Percentiles rank a stretch among this genome's conserved stretches.
These are phyloP conservation scores for Tieghemostelium lacteum DNA, from an alignment of 78 protist genomes.

Conservation along the genomic window DNA sequence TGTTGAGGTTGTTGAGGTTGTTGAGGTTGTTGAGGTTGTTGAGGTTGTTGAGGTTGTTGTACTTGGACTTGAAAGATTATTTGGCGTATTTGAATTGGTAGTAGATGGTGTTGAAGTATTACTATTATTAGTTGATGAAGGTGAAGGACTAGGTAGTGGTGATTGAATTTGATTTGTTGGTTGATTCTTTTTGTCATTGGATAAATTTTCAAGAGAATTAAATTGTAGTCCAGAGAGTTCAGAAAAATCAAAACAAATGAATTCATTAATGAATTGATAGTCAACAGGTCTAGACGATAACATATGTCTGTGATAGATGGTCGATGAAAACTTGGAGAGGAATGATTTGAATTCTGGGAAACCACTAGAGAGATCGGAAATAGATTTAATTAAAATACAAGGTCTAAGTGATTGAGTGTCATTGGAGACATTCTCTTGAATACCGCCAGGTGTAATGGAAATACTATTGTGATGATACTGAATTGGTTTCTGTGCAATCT, in stretches of 20 bases:
- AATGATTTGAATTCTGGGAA: conserved; percentile 50
- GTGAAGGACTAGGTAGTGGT: too few species aligned
- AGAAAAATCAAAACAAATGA: conserved; percentile 46
- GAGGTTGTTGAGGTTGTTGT: too few species aligned
- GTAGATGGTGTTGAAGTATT: too few species aligned
- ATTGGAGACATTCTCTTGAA: not conserved
- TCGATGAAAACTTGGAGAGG: conserved; percentile 27
- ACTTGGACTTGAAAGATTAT: too few species aligned
- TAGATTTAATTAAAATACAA: conserved; percentile 37
- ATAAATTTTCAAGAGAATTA: too few species aligned
- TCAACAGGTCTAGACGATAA: conserved; percentile 17
- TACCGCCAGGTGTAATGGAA: conserved; percentile 27
- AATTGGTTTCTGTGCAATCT: conserved; percentile 8
- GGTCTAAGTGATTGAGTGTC: conserved; percentile 28
- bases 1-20: too few species aligned
- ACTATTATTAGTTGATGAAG: too few species aligned
- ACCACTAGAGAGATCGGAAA: conserved; percentile 55
- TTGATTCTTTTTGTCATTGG: too few species aligned
- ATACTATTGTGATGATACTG: not conserved
- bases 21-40: too few species aligned
- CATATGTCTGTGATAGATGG: conserved; percentile 46
- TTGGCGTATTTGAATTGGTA: too few species aligned
- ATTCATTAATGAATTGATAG: conserved; percentile 63
- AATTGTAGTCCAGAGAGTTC: too few species aligned
- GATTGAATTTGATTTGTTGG: too few species aligned